Evolutionary conservation across 352 stramenopile genomes (phyloP).

Genomic region (Phytophthora tubulina): DNA sequence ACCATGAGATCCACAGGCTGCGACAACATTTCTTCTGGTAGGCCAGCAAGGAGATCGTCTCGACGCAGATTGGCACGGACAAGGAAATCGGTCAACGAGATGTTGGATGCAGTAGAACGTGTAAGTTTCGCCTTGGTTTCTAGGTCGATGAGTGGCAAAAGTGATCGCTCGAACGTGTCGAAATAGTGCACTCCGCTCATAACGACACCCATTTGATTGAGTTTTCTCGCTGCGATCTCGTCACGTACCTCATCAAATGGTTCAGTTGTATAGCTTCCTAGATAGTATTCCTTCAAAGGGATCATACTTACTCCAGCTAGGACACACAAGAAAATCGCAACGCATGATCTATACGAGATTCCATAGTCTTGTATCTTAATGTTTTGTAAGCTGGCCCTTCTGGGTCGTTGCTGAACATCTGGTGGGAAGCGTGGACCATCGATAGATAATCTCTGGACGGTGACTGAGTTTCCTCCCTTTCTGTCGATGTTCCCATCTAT

Average conservation of each 20-base stretch:
- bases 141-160: conserved; percentile 40
- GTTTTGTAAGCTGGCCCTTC: background rate
- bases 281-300: conserved; percentile 54
- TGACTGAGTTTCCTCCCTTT: background rate
- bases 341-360: conserved; percentile 36
- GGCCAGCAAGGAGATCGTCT: conserved; percentile 30
- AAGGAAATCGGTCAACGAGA: conserved; percentile 46
- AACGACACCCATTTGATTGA: conserved; percentile 41
- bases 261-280: conserved; percentile 53
- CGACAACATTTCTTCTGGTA: conserved; percentile 32
- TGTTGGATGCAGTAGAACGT: conserved; percentile 16
- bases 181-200: conserved; percentile 49
- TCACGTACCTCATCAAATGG: conserved; percentile 54
- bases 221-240: conserved; percentile 41
- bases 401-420: conserved; percentile 3
- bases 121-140: conserved; percentile 22
- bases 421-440: conserved; percentile 17
- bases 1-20: conserved; percentile 46
- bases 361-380: conserved; percentile 28
- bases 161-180: conserved; percentile 42
- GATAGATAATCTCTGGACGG: conserved; percentile 15
- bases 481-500: background rate
- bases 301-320: conserved; percentile 34
- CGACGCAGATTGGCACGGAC: conserved; percentile 44
- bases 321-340: conserved; percentile 30